Base-by-base conservation (phyloP, 805 yeast species). In the Ogataea trehalophila region DNA sequence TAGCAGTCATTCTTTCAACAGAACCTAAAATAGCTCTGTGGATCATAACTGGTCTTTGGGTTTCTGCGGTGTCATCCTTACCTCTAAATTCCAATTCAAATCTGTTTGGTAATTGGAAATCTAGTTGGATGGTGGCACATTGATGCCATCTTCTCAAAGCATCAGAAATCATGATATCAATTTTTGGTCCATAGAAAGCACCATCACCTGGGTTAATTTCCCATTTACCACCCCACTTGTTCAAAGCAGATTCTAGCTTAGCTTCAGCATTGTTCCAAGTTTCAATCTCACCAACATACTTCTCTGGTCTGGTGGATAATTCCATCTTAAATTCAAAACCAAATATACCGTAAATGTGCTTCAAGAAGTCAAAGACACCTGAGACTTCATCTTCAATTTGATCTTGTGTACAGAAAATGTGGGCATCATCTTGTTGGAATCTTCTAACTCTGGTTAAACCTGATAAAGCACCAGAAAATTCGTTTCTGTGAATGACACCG, bases 371-470 rank as follows among this genome's bases (percentile, higher is more conserved):
- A 63, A 92, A 87, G 48, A 87, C 83, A 50, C 83, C 84, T 44
- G 80, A 79, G 56, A 92, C 89, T 74, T 92, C 98, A 45, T 72
- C 68, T 65, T 83, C 95, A 59, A 92, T 89, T 75, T 92, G 98
- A 53, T 85, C 95, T 58, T 79, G 83, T 47, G 89, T 83, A 77
- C 98, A 94, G 85, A 92, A 92, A 58, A 92, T 92, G 69, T 92
- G 99, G 42, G 97, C 97, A 72, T 92, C 99, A 70, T 92, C 99
- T 75, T 92, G 99, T 72, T 92, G 99, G 87, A 92, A 92, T 72
- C 98, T 83, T 74, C 99, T 87, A 41, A 94, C 98, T 74, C 99
- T 86, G 47, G 99, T 94, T 68, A 92, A 81, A 43, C 94, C 94
- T 38, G 97, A 82, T 57, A 92, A 76, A 13, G 98, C 97, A 71